Base-by-base conservation (phyloP, 2,329 filamentous ascomycete species). In the Rhynchosporium graminicola region DNA sequence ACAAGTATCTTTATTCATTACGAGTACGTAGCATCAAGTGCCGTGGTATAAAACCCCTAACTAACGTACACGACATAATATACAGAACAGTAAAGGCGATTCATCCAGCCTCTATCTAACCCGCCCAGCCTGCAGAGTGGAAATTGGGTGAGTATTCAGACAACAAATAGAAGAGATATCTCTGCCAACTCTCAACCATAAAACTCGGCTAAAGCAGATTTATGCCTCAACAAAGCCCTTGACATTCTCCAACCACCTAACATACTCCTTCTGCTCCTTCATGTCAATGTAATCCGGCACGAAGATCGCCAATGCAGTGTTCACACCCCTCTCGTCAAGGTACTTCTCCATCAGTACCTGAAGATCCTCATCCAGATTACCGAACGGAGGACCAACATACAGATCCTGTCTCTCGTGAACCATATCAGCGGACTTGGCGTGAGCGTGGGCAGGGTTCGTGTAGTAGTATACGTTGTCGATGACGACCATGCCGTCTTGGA, bases 201-300 rank as follows among this genome's bases (percentile, higher is more conserved):
- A 13, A 55, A 20, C 10, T 3, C 46, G 13, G 15, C 42, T 59
- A 29, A 65, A 47, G 61, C 45, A 40, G 20, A 61, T 55, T 66
- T 80, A 92, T 65, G 87, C 87, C 75, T 90, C 88, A 69, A 97
- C 82, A 74, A 98, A 97, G 67, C 79, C 80, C 86, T 94, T 95
- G 78, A 97, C 84, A 75, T 90, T 90, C 77, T 87, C 84, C 77
- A 99, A 81, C 95, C 96, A 99, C 69, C 84, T 80, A 65, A 96
- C 80, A 78, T 99, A 99, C 83, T 99, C 95, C 80, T 87, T 90
- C 86, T 98, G 94, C 86, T 99, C 95, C 88, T 99, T 99, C 79
- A 90, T 86, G 76, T 98, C 92, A 74, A 98, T 93, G 80, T 97
- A 99, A 77, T 98, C 93, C 43, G 93, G 92, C 50, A 96, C 88